Conservation (phyloP, 192 early-diverging fungal species). For the Gamsiella multidivaricata region DNA sequence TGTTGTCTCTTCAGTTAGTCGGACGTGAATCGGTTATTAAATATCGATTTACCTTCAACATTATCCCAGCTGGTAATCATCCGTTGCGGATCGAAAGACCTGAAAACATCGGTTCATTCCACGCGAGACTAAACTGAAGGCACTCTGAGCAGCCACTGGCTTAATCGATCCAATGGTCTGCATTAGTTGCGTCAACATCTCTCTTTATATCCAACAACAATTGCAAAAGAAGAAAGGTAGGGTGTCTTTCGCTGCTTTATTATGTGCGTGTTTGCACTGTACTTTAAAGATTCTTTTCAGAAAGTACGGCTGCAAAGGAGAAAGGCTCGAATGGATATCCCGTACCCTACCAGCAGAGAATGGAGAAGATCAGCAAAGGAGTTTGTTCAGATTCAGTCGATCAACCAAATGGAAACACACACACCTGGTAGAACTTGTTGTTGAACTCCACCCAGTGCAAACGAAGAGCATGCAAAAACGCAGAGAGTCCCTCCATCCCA, state of each 20-base stretch:
- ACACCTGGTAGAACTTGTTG: conserved; percentile 92
- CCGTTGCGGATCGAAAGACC: conserved; percentile 35
- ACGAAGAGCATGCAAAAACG: conserved; percentile 94
- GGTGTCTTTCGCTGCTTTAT: no score
- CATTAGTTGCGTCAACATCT: conserved; percentile 57
- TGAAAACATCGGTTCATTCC: conserved; percentile 54
- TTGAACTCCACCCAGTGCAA: conserved; percentile 99
- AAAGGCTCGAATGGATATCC: conserved; percentile 94
- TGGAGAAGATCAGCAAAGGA: conserved; percentile 85
- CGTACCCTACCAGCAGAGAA: conserved; percentile 90
- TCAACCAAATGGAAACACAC: conserved; percentile 3
- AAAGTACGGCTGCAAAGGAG: conserved; percentile 68
- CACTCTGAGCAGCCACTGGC: conserved; percentile 52
- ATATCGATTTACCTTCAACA: conserved; percentile 52
- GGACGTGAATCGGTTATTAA: conserved; percentile 55
- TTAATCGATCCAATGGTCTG: conserved; percentile 39
- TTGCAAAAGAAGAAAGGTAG: conserved; percentile 12
- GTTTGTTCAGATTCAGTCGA: not conserved
- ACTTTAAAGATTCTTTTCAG: conserved; percentile 33
- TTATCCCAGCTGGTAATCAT: conserved; percentile 57
- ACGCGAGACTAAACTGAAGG: conserved; percentile 55
- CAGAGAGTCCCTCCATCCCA: conserved; percentile 93
- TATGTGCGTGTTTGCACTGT: not conserved
- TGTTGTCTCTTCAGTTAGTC: conserved; percentile 49
- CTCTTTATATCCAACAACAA: not conserved